phyloP scores from a whole-genome alignment of 768 basidiomycete genomes.

The Cyclocybe aegerita region DNA sequence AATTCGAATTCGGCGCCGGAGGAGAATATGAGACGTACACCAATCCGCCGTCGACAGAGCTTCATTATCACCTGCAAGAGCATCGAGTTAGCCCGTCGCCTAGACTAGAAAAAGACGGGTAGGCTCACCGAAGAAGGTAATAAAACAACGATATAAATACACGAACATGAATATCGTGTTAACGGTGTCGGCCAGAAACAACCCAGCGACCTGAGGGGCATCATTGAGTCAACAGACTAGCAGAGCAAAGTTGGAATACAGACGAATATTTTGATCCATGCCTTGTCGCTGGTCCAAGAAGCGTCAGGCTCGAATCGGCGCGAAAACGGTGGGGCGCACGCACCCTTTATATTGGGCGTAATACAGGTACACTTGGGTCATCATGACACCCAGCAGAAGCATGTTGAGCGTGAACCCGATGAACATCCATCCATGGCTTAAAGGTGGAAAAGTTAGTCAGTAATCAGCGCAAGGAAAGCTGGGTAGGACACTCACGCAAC shows the following conservation, averaged over 20 bases:
- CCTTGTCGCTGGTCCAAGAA: conserved; percentile 32
- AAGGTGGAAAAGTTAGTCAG: conserved; percentile 1
- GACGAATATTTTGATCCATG: conserved; percentile 48
- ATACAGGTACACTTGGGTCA: conserved; percentile 48
- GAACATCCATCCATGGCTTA: conserved; percentile 50
- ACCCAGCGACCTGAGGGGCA: conserved; percentile 33
- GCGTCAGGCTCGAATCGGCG: background rate
- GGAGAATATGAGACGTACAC: conserved; percentile 15
- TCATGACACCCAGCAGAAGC: conserved; percentile 49
- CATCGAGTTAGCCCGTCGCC: background rate
- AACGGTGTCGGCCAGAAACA: conserved; percentile 49
- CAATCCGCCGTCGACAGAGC: conserved; percentile 20
- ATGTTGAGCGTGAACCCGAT: conserved; percentile 48
- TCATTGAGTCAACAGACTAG: background rate
- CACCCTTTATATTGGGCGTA: conserved; percentile 31
- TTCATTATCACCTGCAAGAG: conserved; percentile 11
- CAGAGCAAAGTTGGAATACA: conserved; percentile 7
- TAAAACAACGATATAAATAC: conserved; percentile 47
- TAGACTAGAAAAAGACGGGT: background rate
- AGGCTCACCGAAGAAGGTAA: conserved; percentile 41
- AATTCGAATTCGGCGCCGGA: background rate
- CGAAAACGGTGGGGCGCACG: conserved; percentile 18
- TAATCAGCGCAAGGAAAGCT: background rate
- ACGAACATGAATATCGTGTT: conserved; percentile 44
- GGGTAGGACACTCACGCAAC: conserved; percentile 27